phyloP scores from a whole-genome alignment of 2,329 filamentous ascomycete genomes.

The Colletotrichum lupini region DNA sequence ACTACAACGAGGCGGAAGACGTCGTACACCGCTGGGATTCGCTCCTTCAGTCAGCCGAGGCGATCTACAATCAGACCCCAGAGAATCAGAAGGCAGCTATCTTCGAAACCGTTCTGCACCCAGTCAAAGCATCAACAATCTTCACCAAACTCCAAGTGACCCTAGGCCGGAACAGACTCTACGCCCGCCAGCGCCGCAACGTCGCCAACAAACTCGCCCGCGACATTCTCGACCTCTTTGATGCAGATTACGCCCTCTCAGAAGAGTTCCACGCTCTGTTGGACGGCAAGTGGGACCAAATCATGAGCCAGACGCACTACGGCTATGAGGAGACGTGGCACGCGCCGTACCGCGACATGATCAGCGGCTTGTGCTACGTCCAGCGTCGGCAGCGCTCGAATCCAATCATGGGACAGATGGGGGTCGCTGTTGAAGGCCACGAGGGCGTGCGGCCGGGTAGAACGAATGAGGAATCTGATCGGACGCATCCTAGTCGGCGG shows the following conservation, averaged over 20 bases:
- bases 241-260: slow-evolving; percentile 60
- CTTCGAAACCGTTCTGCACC: slow-evolving; percentile 71
- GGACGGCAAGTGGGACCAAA: slow-evolving; percentile 66
- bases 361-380: slow-evolving; percentile 63
- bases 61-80: neutral
- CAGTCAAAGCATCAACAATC: slow-evolving; percentile 66
- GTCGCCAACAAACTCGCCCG: slow-evolving; percentile 62
- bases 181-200: slow-evolving; percentile 66
- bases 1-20: slow-evolving; percentile 69
- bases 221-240: slow-evolving; percentile 59
- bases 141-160: slow-evolving; percentile 61
- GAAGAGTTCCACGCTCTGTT: slow-evolving; percentile 62
- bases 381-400: slow-evolving; percentile 60
- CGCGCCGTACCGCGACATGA: slow-evolving; percentile 66
- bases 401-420: slow-evolving; percentile 55
- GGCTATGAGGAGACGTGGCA: slow-evolving; percentile 68
- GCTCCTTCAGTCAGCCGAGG: slow-evolving; percentile 55
- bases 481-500: slow-evolving; percentile 53
- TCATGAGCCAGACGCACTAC: slow-evolving; percentile 60
- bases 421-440: slow-evolving; percentile 45
- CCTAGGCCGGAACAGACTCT: slow-evolving; percentile 62
- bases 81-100: slow-evolving; percentile 60
- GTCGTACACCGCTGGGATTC: slow-evolving; percentile 52
- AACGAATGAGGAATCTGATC: slow-evolving; percentile 65
- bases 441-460: slow-evolving; percentile 48